Base-by-base conservation (phyloP, 202 grass and related monocot genomes). In the Schoenoplectus triqueter region DNA sequence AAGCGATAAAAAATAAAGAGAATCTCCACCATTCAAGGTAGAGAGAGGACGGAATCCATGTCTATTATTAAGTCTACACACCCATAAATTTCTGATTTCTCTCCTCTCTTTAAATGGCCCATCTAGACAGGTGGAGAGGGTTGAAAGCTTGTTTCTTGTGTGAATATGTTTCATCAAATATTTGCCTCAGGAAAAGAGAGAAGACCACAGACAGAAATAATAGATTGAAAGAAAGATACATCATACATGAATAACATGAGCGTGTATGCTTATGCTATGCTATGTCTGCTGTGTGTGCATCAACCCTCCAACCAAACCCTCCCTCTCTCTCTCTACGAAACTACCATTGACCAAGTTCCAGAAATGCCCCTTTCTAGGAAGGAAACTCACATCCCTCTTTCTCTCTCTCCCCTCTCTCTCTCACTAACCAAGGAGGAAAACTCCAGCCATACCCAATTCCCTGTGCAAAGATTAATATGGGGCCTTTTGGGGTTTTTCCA, bases 401-500 rank as follows among this genome's bases (percentile, higher is more conserved):
- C 2, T 85, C 66, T 21, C 69, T 44, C 40, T n/a, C 0, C 50
- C 22, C 22, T 44, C 19, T 82, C 45, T 74, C 84, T 87, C 63
- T 70, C 61, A 20, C 80, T 82, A 84, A 6, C 65, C 64, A 78
- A 81, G 60, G 82, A 82, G 71, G 46, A 73, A 57, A 49, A 46
- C 80, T 75, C 83, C 75, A 65, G 70, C 66, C 84, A 81, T 86
- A 41, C 57, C 83, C 47, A 64, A 64, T 13, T n/a, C 39, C 80
- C 51, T 56, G 67, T 84, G 68, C 70, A 82, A 75, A 67, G 81
- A 50, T 72, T 75, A 76, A 50, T 87, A 90, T 89, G 94, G 90
- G 86, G 88, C 87, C 83, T 90, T 90, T 90, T 86, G 85, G 86
- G 77, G 82, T 92, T 91, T 31, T 95, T 87, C 83, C 84, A 73